A percentile compares a stretch with the other conserved stretches of the same genome.
Evolutionary conservation across 768 basidiomycete species (phyloP).

Genomic region (Leccinum rimulosum): DNA sequence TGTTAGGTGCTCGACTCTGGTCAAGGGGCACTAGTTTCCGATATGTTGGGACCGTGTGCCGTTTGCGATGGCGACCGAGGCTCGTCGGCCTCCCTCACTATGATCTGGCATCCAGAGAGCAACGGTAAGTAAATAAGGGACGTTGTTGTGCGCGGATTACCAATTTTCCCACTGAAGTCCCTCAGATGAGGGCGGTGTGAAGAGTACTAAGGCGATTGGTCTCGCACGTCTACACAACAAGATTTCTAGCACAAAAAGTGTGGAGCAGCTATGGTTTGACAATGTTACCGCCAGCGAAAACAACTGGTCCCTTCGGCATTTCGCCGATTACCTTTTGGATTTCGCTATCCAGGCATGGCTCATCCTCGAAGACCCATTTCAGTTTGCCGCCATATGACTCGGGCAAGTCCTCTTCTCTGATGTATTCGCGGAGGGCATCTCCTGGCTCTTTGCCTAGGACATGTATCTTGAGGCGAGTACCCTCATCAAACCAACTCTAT

Average conservation of each 20-base stretch:
- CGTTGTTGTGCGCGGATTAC: no score
- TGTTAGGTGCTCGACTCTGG: not conserved
- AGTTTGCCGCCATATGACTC: slow-evolving; percentile 71
- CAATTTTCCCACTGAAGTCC: slow-evolving; percentile 42
- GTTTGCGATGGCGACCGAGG: slow-evolving; percentile 50
- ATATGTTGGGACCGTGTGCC: slow-evolving; percentile 77
- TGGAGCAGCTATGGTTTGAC: slow-evolving; percentile 19
- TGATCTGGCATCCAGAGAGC: slow-evolving; percentile 57
- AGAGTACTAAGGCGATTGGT: not conserved
- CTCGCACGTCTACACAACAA: not conserved
- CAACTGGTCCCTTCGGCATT: slow-evolving; percentile 55
- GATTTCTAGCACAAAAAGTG: not conserved
- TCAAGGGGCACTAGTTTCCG: slow-evolving; percentile 48
- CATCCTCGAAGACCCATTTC: slow-evolving; percentile 67
- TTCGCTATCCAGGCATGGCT: slow-evolving; percentile 60
- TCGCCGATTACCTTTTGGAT: slow-evolving; percentile 43
- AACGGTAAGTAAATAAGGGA: slow-evolving; percentile 47
- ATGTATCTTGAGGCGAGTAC: slow-evolving; percentile 74
- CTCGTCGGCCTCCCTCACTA: slow-evolving; percentile 49
- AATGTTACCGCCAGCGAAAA: slow-evolving; percentile 47
- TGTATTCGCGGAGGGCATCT: slow-evolving; percentile 48
- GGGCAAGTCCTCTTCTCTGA: slow-evolving; percentile 53
- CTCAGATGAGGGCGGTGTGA: slow-evolving; percentile 67
- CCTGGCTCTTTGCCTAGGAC: slow-evolving; percentile 64
- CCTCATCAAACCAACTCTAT: slow-evolving; percentile 81